Evolutionary conservation across 441 rosid species (phyloP), one percentile per base, ranked within the genome.

Genomic region (Daphne laureola): DNA sequence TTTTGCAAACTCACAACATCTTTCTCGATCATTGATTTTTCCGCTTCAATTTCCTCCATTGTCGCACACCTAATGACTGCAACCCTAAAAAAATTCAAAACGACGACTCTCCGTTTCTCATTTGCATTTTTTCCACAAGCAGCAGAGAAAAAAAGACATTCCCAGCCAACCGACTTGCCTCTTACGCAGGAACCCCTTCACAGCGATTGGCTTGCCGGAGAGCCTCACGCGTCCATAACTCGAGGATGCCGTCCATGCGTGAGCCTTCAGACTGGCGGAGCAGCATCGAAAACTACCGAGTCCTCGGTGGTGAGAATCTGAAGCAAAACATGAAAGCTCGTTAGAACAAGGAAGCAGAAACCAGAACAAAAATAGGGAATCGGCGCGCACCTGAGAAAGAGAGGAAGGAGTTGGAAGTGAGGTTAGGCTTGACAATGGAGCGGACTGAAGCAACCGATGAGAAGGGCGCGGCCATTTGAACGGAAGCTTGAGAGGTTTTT

Each of bases 41-140:
- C 89, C 0, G 82, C 91, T 61, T 79, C 88, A 4, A 87, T 84
- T 64, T 87, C 96, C 63, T 87, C 96, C 16, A 76, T 71, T 45
- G 93, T 82, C 7, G 93, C 93, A 62, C 69, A 77, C 50, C 78
- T 78, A 63, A 82, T 78, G 12, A 72, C 42, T 62, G 77, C 75
- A 59, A 57, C 58, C 61, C 96, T 80, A 69, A 14, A 68, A 23
- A 21, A 14, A 12, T 46, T 58, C 41, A 52, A 41, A 14, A 52
- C 55, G 35, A 55, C 21, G 42, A 0, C 27, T 26, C 7, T 13
- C 13, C 8, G 23, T 35, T 43, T 51, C 51, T 12, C 9, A 13
- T 1, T 2, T 3, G 47, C 58, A 61, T 48, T 65, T 65, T 48
- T 65, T 65, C 14, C 4, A 36, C 59, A 46, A 53, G 49, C 51